Percentiles rank a stretch among this genome's conserved stretches.
These are phyloP conservation scores for Colletotrichum lindemuthianum DNA, from an alignment of 2,329 filamentous ascomycete species.

Conservation along the genomic window DNA sequence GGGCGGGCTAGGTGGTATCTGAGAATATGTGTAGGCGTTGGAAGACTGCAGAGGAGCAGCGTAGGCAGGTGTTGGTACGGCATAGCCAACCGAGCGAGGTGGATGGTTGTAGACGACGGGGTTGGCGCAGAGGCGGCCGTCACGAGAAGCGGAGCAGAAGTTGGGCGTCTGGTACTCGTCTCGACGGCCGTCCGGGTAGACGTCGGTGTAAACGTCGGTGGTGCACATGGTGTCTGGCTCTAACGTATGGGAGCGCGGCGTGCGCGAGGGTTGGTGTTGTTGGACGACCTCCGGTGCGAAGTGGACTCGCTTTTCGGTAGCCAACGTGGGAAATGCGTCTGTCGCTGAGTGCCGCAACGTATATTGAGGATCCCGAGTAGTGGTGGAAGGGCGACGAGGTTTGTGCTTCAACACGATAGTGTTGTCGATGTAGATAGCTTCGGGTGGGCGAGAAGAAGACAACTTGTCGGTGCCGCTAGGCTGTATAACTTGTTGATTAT, in stretches of 20 bases:
- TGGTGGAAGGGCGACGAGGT: conserved; percentile 16
- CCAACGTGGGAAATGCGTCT: background rate
- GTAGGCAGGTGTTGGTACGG: conserved; percentile 14
- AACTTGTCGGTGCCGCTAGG: conserved; percentile 12
- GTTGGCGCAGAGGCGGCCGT: conserved; percentile 53
- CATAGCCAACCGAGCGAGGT: conserved; percentile 47
- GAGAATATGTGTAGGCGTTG: conserved; percentile 43
- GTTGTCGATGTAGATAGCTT: conserved; percentile 30
- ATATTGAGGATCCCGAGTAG: background rate
- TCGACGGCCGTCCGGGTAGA: conserved; percentile 57
- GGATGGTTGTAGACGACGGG: conserved; percentile 54
- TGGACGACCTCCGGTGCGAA: conserved; percentile 29
- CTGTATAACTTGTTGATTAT: background rate
- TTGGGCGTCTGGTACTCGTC: conserved; percentile 47
- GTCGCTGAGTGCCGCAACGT: too few species aligned
- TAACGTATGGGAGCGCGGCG: conserved; percentile 22
- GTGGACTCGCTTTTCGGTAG: conserved; percentile 17
- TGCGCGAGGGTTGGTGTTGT: conserved; percentile 24
- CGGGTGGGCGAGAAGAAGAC: conserved; percentile 23
- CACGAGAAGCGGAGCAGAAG: conserved; percentile 51
- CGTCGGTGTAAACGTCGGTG: conserved; percentile 57
- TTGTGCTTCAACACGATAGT: conserved; percentile 27
- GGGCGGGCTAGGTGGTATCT: conserved; percentile 52
- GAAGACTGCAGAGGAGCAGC: conserved; percentile 40
- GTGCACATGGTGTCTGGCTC: conserved; percentile 59